Conservation (phyloP, 2,329 filamentous ascomycete genomes). For the Exophiala sideris region DNA sequence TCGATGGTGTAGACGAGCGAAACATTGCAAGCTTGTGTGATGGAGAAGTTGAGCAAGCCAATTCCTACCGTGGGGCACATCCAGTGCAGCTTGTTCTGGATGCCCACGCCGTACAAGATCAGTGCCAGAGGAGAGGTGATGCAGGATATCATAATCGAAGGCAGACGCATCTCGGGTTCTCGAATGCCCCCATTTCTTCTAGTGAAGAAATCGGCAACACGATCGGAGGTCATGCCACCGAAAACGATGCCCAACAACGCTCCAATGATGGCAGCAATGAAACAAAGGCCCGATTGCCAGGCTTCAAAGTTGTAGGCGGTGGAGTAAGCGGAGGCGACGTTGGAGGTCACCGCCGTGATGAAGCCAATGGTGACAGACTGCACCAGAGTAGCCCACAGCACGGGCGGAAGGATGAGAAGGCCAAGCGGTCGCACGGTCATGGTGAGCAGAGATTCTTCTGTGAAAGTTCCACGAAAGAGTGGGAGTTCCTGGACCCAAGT, state of each 20-base stretch:
- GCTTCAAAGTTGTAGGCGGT: slow-evolving; percentile 31
- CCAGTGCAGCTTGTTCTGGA: slow-evolving; percentile 53
- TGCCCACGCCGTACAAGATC: slow-evolving; percentile 54
- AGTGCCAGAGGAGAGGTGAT: slow-evolving; percentile 56
- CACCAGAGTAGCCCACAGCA: slow-evolving; percentile 55
- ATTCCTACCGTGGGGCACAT: slow-evolving; percentile 55
- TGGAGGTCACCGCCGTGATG: slow-evolving; percentile 38
- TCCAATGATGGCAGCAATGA: slow-evolving; percentile 49
- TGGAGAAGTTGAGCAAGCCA: slow-evolving; percentile 51
- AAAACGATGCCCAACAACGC: slow-evolving; percentile 49
- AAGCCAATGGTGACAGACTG: slow-evolving; percentile 57
- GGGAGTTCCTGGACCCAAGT: slow-evolving; percentile 38
- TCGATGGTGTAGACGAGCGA: slow-evolving; percentile 58
- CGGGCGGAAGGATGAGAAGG: slow-evolving; percentile 50
- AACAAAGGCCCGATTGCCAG: slow-evolving; percentile 48
- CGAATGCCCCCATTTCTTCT: slow-evolving; percentile 52
- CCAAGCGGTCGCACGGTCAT: slow-evolving; percentile 51
- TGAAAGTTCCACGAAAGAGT: slow-evolving; percentile 43
- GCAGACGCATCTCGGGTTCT: slow-evolving; percentile 57
- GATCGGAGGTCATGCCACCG: slow-evolving; percentile 43
- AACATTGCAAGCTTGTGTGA: slow-evolving; percentile 56
- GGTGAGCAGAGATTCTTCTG: slow-evolving; percentile 46
- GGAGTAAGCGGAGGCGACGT: slow-evolving; percentile 31
- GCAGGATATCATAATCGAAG: slow-evolving; percentile 55
- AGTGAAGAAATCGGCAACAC: slow-evolving; percentile 41